Evolutionary conservation across 805 yeast genomes (phyloP), one percentile per base, ranked within the genome.

Genomic region (Starmera pachycereana): DNA sequence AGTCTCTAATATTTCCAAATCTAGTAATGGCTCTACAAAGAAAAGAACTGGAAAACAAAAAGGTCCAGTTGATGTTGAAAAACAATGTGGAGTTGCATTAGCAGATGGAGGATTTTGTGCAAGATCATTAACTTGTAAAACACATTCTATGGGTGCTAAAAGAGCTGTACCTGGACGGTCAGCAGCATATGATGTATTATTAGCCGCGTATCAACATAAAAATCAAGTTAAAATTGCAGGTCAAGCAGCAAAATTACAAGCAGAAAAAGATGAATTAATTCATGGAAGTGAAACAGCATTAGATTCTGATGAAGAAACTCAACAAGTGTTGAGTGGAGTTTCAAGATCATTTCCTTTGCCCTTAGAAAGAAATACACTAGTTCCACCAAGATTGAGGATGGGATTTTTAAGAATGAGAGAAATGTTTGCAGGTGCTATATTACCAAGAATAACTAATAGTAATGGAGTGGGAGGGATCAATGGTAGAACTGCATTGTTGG

Each of bases 91-190:
- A 60, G 97, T 92, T 11, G 83, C 86, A 7, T 65, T 92, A 44
- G 88, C 96, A 0, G 83, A 81, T 48, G 97, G 97, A n/a, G 95
- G 94, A 0, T 81, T 78, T 50, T 92, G 98, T 68, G 97, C 97
- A 5, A 72, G 98, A 38, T 88, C 97, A 0, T 68, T 92, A 44
- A 92, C 98, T 0, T 92, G 98, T 70, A 92, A 92, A 57, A 88
- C 97, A 0, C 98, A 92, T 61, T 86, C 97, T 2, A 89, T 92
- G 96, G 97, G 97, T 29, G 96, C 97, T 25, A 92, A 92, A 54
- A 74, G 98, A 51, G 89, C 96, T 1, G 98, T 92, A 16, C 78
- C 76, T 13, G 98, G 98, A 10, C 72, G 98, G 51, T 79, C 95
- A 30, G 89, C 92, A 8, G 88, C 96, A 1, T 92, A 88, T 62